Conservation (phyloP, 306 rosid species). For the Fragaria ananassa region DNA sequence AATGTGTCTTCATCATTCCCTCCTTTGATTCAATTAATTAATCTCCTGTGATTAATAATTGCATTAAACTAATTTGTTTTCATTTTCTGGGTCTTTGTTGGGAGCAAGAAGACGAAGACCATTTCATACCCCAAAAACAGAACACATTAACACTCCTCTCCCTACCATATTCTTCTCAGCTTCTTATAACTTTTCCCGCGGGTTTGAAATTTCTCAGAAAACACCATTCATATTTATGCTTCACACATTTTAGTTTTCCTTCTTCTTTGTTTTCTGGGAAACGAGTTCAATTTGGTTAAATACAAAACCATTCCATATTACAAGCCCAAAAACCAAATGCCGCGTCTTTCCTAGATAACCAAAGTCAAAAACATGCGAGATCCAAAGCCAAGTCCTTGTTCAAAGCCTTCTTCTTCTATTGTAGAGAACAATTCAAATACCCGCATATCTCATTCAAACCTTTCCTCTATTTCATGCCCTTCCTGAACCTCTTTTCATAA, state of each 20-base stretch:
- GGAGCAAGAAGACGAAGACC: conserved; percentile 12
- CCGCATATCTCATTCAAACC: conserved; percentile 16
- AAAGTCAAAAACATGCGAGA: conserved; percentile 49
- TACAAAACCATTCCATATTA: not conserved
- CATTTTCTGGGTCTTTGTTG: conserved; percentile 7
- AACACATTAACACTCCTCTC: not conserved
- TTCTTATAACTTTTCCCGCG: conserved; percentile 49
- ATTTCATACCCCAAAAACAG: not conserved
- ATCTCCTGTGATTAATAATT: conserved; percentile 1
- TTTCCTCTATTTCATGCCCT: conserved; percentile 22
- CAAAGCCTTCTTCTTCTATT: conserved; percentile 11
- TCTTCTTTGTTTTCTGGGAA: conserved; percentile 14
- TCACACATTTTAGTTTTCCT: not conserved
- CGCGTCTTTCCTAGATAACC: conserved; percentile 31
- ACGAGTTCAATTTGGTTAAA: conserved; percentile 15
- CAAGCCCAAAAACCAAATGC: conserved; percentile 33
- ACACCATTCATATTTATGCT: not conserved
- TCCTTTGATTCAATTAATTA: not conserved
- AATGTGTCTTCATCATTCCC: not conserved
- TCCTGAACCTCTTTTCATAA: conserved; percentile 18
- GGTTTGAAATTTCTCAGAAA: conserved; percentile 21
- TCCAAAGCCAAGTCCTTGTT: conserved; percentile 35
- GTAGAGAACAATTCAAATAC: conserved; percentile 17
- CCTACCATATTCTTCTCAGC: not conserved
- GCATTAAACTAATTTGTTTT: not conserved